Evolutionary conservation across 2,329 filamentous ascomycete species (phyloP).

Genomic region (Boeremia lycopersici): DNA sequence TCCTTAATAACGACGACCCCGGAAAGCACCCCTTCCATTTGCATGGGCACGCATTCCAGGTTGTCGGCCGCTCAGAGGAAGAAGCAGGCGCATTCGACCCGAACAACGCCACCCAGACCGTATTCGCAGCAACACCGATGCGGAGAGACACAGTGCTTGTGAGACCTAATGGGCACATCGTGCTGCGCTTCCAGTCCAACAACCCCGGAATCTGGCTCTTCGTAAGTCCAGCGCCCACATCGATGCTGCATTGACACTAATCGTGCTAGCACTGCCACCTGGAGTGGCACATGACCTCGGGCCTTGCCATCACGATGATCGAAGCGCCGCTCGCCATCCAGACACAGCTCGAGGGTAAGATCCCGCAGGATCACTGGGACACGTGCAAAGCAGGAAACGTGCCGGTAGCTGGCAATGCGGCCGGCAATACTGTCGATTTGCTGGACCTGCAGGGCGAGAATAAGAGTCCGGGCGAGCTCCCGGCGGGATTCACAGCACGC

Average conservation of each 20-base stretch:
- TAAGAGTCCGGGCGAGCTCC: slow-evolving; percentile 60
- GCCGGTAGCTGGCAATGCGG: slow-evolving; percentile 71
- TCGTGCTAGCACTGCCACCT: slow-evolving; percentile 31
- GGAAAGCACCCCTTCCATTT: slow-evolving; percentile 73
- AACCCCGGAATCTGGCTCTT: slow-evolving; percentile 52
- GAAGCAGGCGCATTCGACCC: slow-evolving; percentile 56
- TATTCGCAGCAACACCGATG: slow-evolving; percentile 47
- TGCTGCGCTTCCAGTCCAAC: slow-evolving; percentile 61
- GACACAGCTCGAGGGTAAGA: slow-evolving; percentile 54
- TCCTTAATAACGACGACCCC: slow-evolving; percentile 77
- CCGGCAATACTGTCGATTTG: slow-evolving; percentile 69
- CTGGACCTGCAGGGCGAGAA: slow-evolving; percentile 63
- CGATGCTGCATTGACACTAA: background rate
- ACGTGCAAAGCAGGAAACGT: slow-evolving; percentile 62
- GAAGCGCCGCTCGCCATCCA: slow-evolving; percentile 65
- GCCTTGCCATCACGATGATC: slow-evolving; percentile 59
- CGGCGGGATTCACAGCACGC: slow-evolving; percentile 70
- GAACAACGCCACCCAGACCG: slow-evolving; percentile 39
- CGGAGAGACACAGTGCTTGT: slow-evolving; percentile 62
- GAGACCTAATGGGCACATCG: slow-evolving; percentile 59
- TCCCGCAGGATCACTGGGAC: slow-evolving; percentile 67
- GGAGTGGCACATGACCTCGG: slow-evolving; percentile 52
- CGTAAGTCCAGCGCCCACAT: background rate
- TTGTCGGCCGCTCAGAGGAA: slow-evolving; percentile 40
- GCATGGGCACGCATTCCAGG: slow-evolving; percentile 59